Percentiles rank a stretch among this genome's conserved stretches.
phyloP scores from a whole-genome alignment of 345 rosid genomes.

The Corymbia maculata region DNA sequence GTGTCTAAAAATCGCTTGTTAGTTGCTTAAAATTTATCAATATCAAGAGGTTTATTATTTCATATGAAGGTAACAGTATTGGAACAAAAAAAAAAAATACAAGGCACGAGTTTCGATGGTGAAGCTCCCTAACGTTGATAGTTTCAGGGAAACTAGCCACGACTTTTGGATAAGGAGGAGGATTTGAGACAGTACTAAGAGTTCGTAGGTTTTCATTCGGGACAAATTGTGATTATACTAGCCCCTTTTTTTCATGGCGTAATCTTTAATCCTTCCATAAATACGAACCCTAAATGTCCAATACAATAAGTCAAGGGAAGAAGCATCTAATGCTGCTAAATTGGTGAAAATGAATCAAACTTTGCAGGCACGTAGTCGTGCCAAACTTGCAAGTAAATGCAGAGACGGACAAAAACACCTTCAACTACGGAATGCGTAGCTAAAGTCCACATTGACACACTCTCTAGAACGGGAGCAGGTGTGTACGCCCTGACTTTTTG shows the following conservation, averaged over 20 bases:
- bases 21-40: background rate
- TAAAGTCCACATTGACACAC: background rate
- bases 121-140: background rate
- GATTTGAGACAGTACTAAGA: background rate
- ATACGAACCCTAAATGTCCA: background rate
- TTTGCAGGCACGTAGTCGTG: background rate
- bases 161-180: background rate
- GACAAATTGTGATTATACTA: background rate
- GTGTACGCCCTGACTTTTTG: background rate
- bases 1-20: accelerated
- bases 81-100: background rate
- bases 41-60: background rate
- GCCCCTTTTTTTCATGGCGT: accelerated
- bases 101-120: background rate
- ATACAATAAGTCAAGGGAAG: background rate
- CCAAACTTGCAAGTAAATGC: background rate
- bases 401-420: background rate
- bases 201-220: background rate
- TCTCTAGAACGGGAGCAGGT: background rate
- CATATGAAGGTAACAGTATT: background rate
- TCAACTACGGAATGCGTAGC: background rate
- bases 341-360: background rate
- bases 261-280: background rate
- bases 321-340: background rate
- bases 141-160: background rate